A percentile compares a stretch with the other conserved stretches of the same genome.
These are phyloP conservation scores for Xylogone sp. DNA, from an alignment of 2,329 filamentous ascomycete species.

Conservation along the genomic window DNA sequence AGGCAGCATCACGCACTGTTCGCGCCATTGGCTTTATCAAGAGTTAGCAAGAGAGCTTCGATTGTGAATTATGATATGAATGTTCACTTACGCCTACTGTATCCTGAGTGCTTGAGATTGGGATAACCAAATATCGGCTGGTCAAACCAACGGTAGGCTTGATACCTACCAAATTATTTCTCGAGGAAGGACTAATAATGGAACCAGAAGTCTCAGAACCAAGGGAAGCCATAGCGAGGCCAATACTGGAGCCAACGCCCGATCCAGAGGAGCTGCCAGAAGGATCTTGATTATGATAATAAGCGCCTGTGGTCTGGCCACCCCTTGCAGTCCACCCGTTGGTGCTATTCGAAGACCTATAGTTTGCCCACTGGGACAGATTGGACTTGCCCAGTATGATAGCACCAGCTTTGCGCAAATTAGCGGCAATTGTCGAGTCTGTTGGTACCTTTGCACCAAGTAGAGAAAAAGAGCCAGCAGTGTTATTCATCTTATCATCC, in stretches of 20 bases:
- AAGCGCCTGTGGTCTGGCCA: slow-evolving; percentile 57
- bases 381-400: slow-evolving; percentile 22
- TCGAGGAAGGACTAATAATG: slow-evolving; percentile 51
- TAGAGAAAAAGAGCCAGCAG: slow-evolving; percentile 5
- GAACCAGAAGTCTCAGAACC: slow-evolving; percentile 62
- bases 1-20: slow-evolving; percentile 63
- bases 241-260: slow-evolving; percentile 54
- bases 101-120: slow-evolving; percentile 59
- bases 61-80: slow-evolving; percentile 56
- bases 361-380: slow-evolving; percentile 52
- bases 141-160: slow-evolving; percentile 65
- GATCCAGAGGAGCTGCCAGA: slow-evolving; percentile 56
- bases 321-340: slow-evolving; percentile 62
- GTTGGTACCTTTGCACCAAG: neutral
- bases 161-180: slow-evolving; percentile 63
- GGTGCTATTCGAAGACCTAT: slow-evolving; percentile 48
- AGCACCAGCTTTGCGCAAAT: slow-evolving; percentile 5
- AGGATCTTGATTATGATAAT: slow-evolving; percentile 56
- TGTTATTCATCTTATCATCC: slow-evolving; percentile 48
- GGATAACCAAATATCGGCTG: slow-evolving; percentile 57
- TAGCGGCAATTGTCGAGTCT: neutral
- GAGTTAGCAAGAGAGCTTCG: slow-evolving; percentile 47
- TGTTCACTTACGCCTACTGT: slow-evolving; percentile 46
- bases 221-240: slow-evolving; percentile 51
- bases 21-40: slow-evolving; percentile 52